Conservation (phyloP, 192 early-diverging fungal species). For the Allomyces macrogynus region DNA sequence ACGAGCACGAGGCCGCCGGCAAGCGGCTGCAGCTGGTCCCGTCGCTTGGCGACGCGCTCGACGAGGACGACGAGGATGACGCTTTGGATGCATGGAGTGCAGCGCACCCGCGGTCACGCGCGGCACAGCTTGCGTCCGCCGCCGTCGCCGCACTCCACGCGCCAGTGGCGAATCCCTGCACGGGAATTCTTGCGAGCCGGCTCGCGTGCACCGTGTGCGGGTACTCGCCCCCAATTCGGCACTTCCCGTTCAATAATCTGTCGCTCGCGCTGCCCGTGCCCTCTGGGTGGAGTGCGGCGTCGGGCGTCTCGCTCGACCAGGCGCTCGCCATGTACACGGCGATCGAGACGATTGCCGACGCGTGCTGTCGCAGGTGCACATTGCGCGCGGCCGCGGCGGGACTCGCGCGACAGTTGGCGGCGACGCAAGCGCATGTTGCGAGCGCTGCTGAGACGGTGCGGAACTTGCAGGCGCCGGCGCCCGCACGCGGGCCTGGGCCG, state of each 20-base stretch:
- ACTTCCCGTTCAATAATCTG: background rate
- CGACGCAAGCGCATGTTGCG: background rate
- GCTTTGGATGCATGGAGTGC: too few relatives aligned
- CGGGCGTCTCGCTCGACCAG: background rate
- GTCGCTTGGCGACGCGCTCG: background rate
- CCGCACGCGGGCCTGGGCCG: too few relatives aligned
- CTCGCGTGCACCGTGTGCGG: background rate
- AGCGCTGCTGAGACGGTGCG: background rate
- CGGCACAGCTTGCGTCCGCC: too few relatives aligned
- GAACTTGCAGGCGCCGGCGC: too few relatives aligned
- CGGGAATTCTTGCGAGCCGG: background rate
- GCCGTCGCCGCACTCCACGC: too few relatives aligned
- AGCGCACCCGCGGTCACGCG: too few relatives aligned
- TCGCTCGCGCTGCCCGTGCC: background rate
- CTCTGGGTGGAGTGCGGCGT: background rate
- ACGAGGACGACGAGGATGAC: too few relatives aligned
- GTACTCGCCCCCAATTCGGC: background rate
- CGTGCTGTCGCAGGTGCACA: background rate
- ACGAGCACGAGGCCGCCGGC: conserved; percentile 22
- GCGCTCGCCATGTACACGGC: background rate
- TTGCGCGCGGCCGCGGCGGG: background rate
- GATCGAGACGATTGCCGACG: background rate
- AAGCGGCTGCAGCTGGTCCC: background rate
- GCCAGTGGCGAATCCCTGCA: background rate
- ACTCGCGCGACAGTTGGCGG: background rate